A percentile compares a stretch with the other conserved stretches of the same genome.
Conservation (phyloP, 2,329 filamentous ascomycete genomes). For the Aspergillus bombycis region DNA sequence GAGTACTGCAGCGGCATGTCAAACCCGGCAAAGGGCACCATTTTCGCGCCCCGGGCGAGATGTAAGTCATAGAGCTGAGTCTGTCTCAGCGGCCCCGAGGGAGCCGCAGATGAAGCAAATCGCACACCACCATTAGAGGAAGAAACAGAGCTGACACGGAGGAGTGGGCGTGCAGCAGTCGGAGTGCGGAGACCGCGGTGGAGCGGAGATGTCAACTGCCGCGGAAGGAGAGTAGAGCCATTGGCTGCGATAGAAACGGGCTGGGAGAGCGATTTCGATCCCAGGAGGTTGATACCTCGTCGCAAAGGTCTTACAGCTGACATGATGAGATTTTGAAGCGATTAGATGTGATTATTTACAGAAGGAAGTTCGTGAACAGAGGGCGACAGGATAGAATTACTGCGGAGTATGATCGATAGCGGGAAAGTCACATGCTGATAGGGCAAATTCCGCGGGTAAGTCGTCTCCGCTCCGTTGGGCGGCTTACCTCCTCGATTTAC, state of each 20-base stretch:
- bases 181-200: slow-evolving; percentile 27
- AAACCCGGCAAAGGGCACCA: slow-evolving; percentile 95
- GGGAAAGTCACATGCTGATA: slow-evolving; percentile 47
- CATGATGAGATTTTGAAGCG: slow-evolving; percentile 24
- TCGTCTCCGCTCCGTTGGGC: slow-evolving; percentile 2
- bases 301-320: slow-evolving; percentile 33
- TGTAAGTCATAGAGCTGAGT: slow-evolving; percentile 82
- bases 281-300: slow-evolving; percentile 35
- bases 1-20: slow-evolving; percentile 91
- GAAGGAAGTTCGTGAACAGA: slow-evolving; percentile 4
- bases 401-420: slow-evolving; percentile 15
- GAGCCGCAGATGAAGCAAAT: slow-evolving; percentile 35
- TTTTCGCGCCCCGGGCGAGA: slow-evolving; percentile 78
- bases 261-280: slow-evolving; percentile 28
- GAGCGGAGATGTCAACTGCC: slow-evolving; percentile 32
- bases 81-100: slow-evolving; percentile 36
- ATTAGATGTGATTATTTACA: slow-evolving; percentile 12
- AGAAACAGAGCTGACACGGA: slow-evolving; percentile 10
- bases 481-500: slow-evolving; percentile 5
- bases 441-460: slow-evolving; percentile 26
- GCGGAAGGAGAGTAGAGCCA: slow-evolving; percentile 33
- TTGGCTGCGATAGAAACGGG: slow-evolving; percentile 33
- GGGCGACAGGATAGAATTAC: background rate
- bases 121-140: slow-evolving; percentile 26
- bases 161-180: slow-evolving; percentile 14